A percentile compares a stretch with the other conserved stretches of the same genome.
phyloP scores from a whole-genome alignment of 768 basidiomycete genomes.

The Podaxis sp. region DNA sequence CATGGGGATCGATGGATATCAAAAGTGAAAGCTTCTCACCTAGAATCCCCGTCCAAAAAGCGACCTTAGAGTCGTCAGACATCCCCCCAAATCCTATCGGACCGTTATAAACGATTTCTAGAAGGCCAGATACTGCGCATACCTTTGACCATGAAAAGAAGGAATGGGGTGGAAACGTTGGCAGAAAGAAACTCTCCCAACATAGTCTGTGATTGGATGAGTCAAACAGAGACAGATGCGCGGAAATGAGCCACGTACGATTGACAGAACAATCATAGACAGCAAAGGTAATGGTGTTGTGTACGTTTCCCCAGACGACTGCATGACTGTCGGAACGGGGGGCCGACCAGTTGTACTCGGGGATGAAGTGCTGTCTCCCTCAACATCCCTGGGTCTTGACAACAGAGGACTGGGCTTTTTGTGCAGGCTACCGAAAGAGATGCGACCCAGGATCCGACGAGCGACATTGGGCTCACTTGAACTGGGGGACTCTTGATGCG shows the following conservation, averaged over 20 bases:
- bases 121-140: slow-evolving; percentile 17
- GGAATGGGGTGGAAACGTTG: slow-evolving; percentile 88
- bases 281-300: slow-evolving; percentile 81
- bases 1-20: slow-evolving; percentile 16
- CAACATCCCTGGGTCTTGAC: slow-evolving; percentile 12
- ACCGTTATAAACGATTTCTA: slow-evolving; percentile 4
- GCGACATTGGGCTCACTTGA: slow-evolving; percentile 11
- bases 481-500: slow-evolving; percentile 6
- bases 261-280: slow-evolving; percentile 91
- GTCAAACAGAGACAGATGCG: background rate
- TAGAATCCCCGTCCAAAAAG: slow-evolving; percentile 86
- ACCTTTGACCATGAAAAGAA: slow-evolving; percentile 95
- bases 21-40: slow-evolving; percentile 41
- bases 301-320: slow-evolving; percentile 58
- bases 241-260: slow-evolving; percentile 45
- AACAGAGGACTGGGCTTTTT: slow-evolving; percentile 9
- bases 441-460: slow-evolving; percentile 15
- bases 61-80: slow-evolving; percentile 80
- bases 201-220: slow-evolving; percentile 62
- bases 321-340: slow-evolving; percentile 76
- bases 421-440: slow-evolving; percentile 19
- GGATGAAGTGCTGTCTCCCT: slow-evolving; percentile 18
- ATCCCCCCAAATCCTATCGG: slow-evolving; percentile 64
- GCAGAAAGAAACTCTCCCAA: slow-evolving; percentile 94
- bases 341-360: slow-evolving; percentile 47